These are phyloP conservation scores for Endocalyx cinctus DNA, from an alignment of 2,329 filamentous ascomycete species.

Conservation along the genomic window DNA sequence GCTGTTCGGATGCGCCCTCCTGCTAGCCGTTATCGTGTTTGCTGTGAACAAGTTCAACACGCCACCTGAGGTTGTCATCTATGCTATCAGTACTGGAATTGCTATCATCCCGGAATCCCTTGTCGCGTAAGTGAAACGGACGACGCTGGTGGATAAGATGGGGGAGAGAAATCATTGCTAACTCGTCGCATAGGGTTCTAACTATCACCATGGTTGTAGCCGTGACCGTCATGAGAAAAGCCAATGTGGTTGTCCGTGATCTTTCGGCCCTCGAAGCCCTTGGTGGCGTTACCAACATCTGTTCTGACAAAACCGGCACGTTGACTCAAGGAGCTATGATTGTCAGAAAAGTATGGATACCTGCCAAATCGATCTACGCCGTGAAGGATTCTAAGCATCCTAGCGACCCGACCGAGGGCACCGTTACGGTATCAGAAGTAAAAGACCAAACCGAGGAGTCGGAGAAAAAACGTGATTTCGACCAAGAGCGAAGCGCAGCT, in stretches of 20 bases:
- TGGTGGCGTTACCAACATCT: conserved; percentile 68
- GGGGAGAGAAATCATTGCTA: too few relatives aligned
- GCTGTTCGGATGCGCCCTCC: conserved; percentile 66
- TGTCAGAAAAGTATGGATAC: conserved; percentile 62
- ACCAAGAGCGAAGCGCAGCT: conserved; percentile 55
- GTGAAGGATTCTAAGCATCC: conserved; percentile 59
- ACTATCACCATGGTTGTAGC: conserved; percentile 68
- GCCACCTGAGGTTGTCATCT: conserved; percentile 50
- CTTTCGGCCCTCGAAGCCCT: conserved; percentile 64
- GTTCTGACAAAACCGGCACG: conserved; percentile 70
- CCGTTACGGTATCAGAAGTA: conserved; percentile 40
- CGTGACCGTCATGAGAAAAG: conserved; percentile 59
- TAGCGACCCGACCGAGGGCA: conserved; percentile 56
- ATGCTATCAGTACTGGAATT: conserved; percentile 54
- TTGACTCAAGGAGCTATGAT: conserved; percentile 67
- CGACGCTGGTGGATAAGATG: too few relatives aligned
- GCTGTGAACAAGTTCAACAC: conserved; percentile 50
- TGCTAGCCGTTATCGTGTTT: conserved; percentile 55
- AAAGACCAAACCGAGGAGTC: conserved; percentile 26
- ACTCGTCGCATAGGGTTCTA: conserved; percentile 42
- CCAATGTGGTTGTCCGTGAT: conserved; percentile 61
- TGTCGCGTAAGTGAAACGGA: conserved; percentile 50
- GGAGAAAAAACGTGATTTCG: conserved; percentile 49
- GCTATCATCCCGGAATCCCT: conserved; percentile 62
- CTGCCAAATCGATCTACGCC: conserved; percentile 50